Conservation (phyloP, 257 asterid species). For the Fraxinus anomala region DNA sequence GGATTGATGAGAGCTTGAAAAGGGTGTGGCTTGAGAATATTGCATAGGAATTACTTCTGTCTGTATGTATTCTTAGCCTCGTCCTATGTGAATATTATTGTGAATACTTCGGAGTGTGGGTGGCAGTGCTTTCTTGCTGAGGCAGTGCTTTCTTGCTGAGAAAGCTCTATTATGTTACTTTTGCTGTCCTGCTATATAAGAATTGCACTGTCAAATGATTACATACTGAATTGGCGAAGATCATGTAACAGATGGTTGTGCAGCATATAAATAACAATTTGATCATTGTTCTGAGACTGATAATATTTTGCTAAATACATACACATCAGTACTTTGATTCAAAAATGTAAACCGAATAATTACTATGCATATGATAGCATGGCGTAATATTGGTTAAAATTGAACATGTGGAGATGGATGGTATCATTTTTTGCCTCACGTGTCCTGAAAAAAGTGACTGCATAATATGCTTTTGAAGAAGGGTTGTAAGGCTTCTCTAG, state of each 20-base stretch:
- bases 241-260: neutral
- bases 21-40: neutral
- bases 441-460: neutral
- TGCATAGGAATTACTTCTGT: neutral
- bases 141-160: neutral
- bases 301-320: neutral
- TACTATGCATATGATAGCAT: neutral
- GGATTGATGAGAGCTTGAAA: neutral
- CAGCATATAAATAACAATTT: neutral
- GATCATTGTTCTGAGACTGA: neutral
- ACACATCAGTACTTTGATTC: neutral
- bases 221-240: neutral
- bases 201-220: neutral
- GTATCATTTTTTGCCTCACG: neutral
- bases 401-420: neutral
- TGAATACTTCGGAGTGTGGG: conserved; percentile 2
- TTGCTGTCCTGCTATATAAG: neutral
- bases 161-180: neutral
- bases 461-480: neutral
- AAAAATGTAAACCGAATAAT: neutral
- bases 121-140: neutral
- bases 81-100: neutral
- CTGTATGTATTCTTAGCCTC: neutral
- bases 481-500: conserved; percentile 4
- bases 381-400: neutral